These are phyloP conservation scores for Pleurotus tuoliensis DNA, from an alignment of 768 basidiomycete species.

Conservation along the genomic window DNA sequence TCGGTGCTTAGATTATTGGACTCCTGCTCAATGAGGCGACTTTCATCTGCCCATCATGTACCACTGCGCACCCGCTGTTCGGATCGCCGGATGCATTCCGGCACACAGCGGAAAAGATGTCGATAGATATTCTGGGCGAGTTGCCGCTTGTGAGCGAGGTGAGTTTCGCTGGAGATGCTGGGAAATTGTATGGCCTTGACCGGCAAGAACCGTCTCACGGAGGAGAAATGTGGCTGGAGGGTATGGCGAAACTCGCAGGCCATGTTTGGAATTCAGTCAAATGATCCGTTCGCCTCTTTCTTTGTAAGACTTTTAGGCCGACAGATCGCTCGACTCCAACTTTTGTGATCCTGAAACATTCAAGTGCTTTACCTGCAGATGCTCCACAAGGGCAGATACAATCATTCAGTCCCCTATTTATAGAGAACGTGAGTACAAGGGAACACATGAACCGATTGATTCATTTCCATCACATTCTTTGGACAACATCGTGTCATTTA, in stretches of 20 bases:
- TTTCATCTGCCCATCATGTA: slow-evolving; percentile 76
- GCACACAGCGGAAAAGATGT: slow-evolving; percentile 50
- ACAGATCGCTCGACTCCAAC: no score
- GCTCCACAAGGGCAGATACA: no score
- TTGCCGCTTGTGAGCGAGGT: slow-evolving; percentile 77
- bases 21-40: slow-evolving; percentile 86
- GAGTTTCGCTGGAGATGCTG: slow-evolving; percentile 55
- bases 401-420: no score
- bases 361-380: no score
- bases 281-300: no score
- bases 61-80: slow-evolving; percentile 38
- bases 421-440: no score
- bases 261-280: neutral
- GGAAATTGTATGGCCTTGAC: slow-evolving; percentile 44
- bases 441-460: no score
- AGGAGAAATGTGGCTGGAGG: neutral
- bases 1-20: slow-evolving; percentile 67
- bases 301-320: no score
- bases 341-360: no score
- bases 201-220: neutral
- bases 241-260: neutral
- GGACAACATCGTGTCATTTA: no score
- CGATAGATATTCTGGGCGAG: slow-evolving; percentile 68
- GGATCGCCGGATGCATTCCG: slow-evolving; percentile 43
- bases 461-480: no score